phyloP scores from a whole-genome alignment of 768 basidiomycete species.

The Mycena vulgaris region DNA sequence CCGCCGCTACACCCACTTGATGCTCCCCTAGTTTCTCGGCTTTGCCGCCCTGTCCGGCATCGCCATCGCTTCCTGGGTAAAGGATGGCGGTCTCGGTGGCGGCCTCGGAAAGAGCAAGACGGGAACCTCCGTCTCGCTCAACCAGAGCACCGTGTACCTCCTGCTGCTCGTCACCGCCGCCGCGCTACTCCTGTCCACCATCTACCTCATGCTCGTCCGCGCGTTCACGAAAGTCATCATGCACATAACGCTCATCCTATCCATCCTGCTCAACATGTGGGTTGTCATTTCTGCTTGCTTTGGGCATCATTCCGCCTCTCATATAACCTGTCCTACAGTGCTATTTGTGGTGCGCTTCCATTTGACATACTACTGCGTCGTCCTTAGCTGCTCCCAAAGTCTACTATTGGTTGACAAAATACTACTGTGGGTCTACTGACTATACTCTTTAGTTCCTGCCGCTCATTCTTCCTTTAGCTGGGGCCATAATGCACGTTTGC shows the following conservation, averaged over 20 bases:
- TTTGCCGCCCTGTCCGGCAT: conserved; percentile 80
- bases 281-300: conserved; percentile 47
- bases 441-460: background rate
- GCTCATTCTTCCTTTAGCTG: conserved; percentile 61
- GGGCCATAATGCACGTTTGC: conserved; percentile 66
- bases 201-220: conserved; percentile 80
- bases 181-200: conserved; percentile 74
- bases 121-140: conserved; percentile 75
- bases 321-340: conserved; percentile 57
- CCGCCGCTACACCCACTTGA: background rate
- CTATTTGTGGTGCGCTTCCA: conserved; percentile 60
- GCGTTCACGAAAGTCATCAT: conserved; percentile 82
- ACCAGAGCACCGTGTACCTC: conserved; percentile 83
- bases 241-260: conserved; percentile 80
- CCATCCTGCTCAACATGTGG: conserved; percentile 76
- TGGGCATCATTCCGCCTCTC: background rate
- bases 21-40: conserved; percentile 67
- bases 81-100: conserved; percentile 78
- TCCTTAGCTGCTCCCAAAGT: conserved; percentile 39
- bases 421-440: conserved; percentile 68
- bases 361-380: background rate
- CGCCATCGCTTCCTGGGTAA: conserved; percentile 73
- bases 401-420: conserved; percentile 82
- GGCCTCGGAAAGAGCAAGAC: conserved; percentile 71
- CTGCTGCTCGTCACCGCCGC: conserved; percentile 80